Conservation (phyloP, 352 stramenopile species). For the Phytophthora palmivora region DNA sequence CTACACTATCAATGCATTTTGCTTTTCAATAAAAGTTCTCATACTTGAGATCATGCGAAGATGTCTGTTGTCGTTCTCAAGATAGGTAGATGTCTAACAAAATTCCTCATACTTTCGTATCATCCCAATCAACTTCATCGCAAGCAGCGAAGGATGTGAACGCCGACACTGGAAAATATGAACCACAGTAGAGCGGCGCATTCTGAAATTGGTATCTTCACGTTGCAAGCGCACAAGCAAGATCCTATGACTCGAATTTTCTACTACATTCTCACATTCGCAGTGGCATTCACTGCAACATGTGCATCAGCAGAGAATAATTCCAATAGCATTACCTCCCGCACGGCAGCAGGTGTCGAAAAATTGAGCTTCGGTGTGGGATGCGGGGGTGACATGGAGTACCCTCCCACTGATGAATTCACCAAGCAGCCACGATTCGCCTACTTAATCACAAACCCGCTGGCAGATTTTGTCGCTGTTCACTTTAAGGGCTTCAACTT, state of each 20-base stretch:
- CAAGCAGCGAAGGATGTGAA: background rate
- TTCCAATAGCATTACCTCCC: constrained; percentile 8
- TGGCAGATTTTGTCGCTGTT: constrained; percentile 61
- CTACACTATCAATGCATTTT: background rate
- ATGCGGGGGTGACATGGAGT: constrained; percentile 35
- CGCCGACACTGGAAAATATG: too few species aligned
- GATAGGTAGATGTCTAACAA: too few species aligned
- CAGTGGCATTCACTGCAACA: constrained; percentile 5
- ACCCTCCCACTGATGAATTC: constrained; percentile 29
- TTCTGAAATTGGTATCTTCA: constrained; percentile 12
- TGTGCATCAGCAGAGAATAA: constrained; percentile 6
- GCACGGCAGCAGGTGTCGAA: constrained; percentile 28
- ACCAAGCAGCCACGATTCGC: constrained; percentile 40
- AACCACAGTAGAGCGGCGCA: background rate
- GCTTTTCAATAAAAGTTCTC: background rate
- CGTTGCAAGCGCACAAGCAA: background rate
- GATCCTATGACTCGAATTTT: constrained; percentile 14
- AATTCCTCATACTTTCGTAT: too few species aligned
- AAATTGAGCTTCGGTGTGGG: constrained; percentile 37
- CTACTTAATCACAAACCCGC: constrained; percentile 47
- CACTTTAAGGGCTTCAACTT: constrained; percentile 76
- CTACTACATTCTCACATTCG: constrained; percentile 5
- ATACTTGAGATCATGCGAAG: background rate
- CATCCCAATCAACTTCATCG: constrained; percentile 21
- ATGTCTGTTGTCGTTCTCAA: too few species aligned